Base-by-base conservation (phyloP, 495 filamentous ascomycete genomes). In the Symbiotaphrina buchneri region DNA sequence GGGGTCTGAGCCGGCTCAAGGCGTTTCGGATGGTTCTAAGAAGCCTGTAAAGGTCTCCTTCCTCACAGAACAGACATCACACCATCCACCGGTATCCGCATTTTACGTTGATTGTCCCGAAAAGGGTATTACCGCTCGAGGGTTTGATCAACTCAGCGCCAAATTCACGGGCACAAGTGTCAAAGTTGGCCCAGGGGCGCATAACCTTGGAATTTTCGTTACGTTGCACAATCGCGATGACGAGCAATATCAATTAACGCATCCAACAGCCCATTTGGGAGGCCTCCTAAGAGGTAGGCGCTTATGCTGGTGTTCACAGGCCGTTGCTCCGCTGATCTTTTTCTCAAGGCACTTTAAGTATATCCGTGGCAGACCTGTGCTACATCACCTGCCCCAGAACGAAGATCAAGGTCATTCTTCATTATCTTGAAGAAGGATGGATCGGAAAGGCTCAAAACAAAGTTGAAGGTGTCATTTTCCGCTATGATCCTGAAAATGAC, bases 91-190 rank as follows among this genome's bases (percentile, higher is more conserved):
- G 8, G 85, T 97, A 39, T 94, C 85, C 27, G 87, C 87, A 2
- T 97, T 91, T 55, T 90, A 74, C 49, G 69, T 94, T 37, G 76
- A 83, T 48, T 95, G 87, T 42, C 80, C 82, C 0, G 79, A 87
- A 32, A 87, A 81, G 45, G 87, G 84, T 4, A 64, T 97, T 30
- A 70, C 69, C 18, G 90, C 87, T 11, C 65, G 76, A 32, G 87
- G 87, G 0, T 97, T 81, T 42, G 87, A 97, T 43, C 87, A 97
- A 40, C 68, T 97, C 38, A 84, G 75, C 47, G 87, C 87, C 39
- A 97, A 95, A 47, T 97, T 97, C 53, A 95, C 85, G 1, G 87
- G 87, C 24, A 93, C 87, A 7, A 84, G 80, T 44, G 67, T 97
- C 42, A 75, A 78, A 42, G 87, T 97, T 23, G 70, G 71, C 17